phyloP scores from a whole-genome alignment of 352 stramenopile genomes.

The Phytophthora multivora region DNA sequence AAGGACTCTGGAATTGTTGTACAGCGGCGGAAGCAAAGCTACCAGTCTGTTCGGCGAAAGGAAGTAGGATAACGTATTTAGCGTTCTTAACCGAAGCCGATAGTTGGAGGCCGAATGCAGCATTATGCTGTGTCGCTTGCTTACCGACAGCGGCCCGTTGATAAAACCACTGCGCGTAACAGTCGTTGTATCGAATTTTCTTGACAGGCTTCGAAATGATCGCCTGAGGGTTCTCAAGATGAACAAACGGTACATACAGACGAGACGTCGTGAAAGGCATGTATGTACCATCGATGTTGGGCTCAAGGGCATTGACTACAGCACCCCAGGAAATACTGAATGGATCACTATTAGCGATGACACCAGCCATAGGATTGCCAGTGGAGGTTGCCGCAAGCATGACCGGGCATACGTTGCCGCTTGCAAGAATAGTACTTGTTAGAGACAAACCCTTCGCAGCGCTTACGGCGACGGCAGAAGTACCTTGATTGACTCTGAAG shows the following conservation, averaged over 20 bases:
- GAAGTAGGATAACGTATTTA: neutral
- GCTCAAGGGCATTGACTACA: constrained; percentile 4
- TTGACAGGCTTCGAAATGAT: constrained; percentile 4
- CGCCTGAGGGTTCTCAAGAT: constrained; percentile 3
- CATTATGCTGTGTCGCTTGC: neutral
- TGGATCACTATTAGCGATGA: neutral
- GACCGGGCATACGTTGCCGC: neutral
- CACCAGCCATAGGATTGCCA: neutral
- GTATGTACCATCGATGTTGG: neutral
- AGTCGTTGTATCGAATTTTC: constrained; percentile 10
- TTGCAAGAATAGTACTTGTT: neutral
- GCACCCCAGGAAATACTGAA: constrained; percentile 4
- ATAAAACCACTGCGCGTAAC: constrained; percentile 11
- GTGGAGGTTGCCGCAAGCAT: neutral
- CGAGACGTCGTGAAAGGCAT: neutral
- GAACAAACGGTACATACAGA: constrained; percentile 4
- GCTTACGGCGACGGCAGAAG: neutral
- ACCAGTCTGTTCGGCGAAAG: neutral
- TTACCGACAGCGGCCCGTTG: constrained; percentile 1
- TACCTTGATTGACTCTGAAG: constrained; percentile 9
- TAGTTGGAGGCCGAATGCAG: constrained; percentile 1
- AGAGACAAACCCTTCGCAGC: neutral
- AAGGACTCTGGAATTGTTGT: neutral
- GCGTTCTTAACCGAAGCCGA: constrained; percentile 6
- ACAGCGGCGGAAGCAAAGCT: neutral